Evolutionary conservation across 495 filamentous ascomycete genomes (phyloP).

Genomic region (Podospora australis): DNA sequence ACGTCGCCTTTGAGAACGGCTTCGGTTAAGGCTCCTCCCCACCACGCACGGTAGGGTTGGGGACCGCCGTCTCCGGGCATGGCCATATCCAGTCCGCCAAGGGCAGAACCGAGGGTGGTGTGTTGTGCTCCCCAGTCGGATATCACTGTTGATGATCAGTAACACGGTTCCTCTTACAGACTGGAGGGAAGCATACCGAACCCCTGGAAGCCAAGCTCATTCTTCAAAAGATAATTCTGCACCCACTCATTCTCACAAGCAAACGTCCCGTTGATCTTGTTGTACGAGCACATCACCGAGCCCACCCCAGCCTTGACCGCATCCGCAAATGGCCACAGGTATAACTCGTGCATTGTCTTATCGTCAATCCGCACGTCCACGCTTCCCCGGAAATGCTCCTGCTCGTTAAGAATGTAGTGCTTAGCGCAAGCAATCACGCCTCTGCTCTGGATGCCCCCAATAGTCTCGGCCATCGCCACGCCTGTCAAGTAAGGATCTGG

Average conservation of each 20-base stretch:
- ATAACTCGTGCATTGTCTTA: constrained; percentile 60
- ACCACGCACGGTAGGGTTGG: constrained; percentile 46
- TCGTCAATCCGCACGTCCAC: constrained; percentile 55
- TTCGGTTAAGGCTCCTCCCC: constrained; percentile 69
- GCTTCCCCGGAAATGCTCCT: constrained; percentile 33
- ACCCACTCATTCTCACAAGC: constrained; percentile 40
- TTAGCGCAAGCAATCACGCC: constrained; percentile 56
- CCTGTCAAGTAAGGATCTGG: constrained; percentile 56
- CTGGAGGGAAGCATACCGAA: constrained; percentile 47
- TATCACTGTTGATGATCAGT: constrained; percentile 46
- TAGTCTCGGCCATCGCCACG: constrained; percentile 46
- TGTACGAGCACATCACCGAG: constrained; percentile 60
- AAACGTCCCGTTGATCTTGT: constrained; percentile 41
- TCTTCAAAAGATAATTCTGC: constrained; percentile 46
- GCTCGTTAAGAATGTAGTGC: constrained; percentile 50
- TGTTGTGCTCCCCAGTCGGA: constrained; percentile 89
- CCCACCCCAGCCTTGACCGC: constrained; percentile 53
- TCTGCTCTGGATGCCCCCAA: constrained; percentile 49
- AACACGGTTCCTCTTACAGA: neutral
- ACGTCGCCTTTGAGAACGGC: constrained; percentile 69
- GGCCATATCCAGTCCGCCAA: constrained; percentile 85
- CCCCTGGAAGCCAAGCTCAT: constrained; percentile 50
- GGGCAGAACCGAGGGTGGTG: constrained; percentile 67
- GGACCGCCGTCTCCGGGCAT: constrained; percentile 75
- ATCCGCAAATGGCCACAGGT: constrained; percentile 67